Evolutionary conservation across 2,329 filamentous ascomycete species (phyloP), one percentile per base, ranked within the genome.

Genomic region (Fusarium sp.): DNA sequence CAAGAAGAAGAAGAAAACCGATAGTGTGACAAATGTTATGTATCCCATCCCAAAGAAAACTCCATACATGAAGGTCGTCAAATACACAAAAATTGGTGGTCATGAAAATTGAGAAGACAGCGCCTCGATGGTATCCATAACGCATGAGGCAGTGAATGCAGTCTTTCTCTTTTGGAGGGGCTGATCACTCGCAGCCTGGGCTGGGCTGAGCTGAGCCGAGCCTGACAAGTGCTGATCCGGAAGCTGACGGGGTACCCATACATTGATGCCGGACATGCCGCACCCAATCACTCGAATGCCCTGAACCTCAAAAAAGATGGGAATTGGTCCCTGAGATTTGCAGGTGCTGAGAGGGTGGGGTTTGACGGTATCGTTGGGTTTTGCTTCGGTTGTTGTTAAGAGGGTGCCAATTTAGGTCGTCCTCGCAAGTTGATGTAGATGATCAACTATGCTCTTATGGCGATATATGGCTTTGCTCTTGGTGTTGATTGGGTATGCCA

Each of bases 201-300:
- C 31, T 41, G 39, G 55, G 51, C 61, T 35, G 72, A 65, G 51
- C 35, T 41, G 51, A 55, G 73, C 56, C 48, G 57, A 63, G 56
- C 61, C 62, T 68, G 66, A 33, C 47, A 72, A 58, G 51, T 76
- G 75, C 73, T 77, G 72, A 76, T 75, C 73, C 63, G 59, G 73
- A 57, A 74, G 75, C 75, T 76, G 75, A 76, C 75, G 64, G 69
- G 63, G 49, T 57, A 47, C 59, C 73, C 75, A 66, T 61, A 63
- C 33, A 48, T 55, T 73, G 69, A 67, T 72, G 69, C 71, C 71
- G 72, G 75, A 63, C 55, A 63, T 60, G 75, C 72, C 69, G 74
- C 56, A 59, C 42, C 73, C 68, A 75, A 67, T 77, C 73, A 74
- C 48, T 49, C 58, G n/a, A 41, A 65, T 70, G 70, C 54, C 67